A percentile compares a stretch with the other conserved stretches of the same genome.
Conservation (phyloP, 1,284 basidiomycete genomes). For the Butyriboletus appendiculatus region DNA sequence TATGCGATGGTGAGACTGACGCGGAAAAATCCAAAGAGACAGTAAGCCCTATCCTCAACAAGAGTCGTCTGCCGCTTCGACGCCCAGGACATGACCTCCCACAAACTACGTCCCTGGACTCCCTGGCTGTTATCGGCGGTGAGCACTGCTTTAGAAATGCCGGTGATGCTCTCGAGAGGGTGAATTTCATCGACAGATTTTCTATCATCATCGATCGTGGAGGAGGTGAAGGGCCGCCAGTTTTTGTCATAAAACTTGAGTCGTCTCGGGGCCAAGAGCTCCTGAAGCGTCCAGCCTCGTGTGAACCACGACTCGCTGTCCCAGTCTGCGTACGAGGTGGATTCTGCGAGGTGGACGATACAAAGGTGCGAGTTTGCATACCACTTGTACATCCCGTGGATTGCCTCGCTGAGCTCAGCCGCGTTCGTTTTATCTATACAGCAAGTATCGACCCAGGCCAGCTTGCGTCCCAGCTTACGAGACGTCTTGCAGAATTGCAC, state of each 20-base stretch:
- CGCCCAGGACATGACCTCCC: constrained; percentile 22
- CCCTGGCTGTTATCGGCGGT: constrained; percentile 10
- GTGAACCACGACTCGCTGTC: constrained; percentile 16
- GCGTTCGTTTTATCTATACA: constrained; percentile 15
- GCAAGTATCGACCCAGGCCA: constrained; percentile 22
- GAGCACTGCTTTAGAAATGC: constrained; percentile 2
- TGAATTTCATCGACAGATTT: background rate
- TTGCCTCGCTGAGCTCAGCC: constrained; percentile 18
- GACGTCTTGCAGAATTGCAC: constrained; percentile 15
- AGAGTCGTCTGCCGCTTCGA: constrained; percentile 16
- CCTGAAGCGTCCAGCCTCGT: constrained; percentile 13
- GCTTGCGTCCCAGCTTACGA: constrained; percentile 3
- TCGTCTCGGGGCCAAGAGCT: constrained; percentile 13
- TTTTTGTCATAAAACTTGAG: constrained; percentile 16
- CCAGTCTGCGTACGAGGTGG: background rate
- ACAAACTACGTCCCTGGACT: constrained; percentile 6
- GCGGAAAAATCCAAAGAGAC: constrained; percentile 14
- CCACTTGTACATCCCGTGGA: constrained; percentile 21
- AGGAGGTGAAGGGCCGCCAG: constrained; percentile 7
- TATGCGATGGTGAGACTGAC: constrained; percentile 14
- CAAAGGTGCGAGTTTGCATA: constrained; percentile 13
- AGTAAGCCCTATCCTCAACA: constrained; percentile 17
- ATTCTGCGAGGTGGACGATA: constrained; percentile 15
- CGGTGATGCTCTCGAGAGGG: background rate
- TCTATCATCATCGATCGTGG: background rate